Evolutionary conservation across 1,139 yeast genomes (phyloP).

Genomic region (Pneumocystis murina): DNA sequence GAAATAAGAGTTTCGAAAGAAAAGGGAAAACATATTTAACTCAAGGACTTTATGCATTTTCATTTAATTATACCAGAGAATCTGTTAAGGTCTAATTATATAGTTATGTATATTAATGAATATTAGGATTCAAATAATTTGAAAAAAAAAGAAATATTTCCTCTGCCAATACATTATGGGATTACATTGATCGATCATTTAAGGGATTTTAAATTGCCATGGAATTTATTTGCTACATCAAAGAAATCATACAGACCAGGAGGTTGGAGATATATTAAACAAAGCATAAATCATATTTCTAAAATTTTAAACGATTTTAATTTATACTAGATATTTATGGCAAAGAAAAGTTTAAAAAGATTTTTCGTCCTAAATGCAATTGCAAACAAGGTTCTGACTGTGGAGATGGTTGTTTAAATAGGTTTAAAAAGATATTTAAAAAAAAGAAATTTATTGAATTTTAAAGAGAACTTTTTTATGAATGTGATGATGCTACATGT

Average conservation of each 20-base stretch:
- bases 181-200: not conserved
- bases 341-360: not conserved
- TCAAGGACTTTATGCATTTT: not conserved
- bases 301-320: not conserved
- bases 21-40: not conserved
- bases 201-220: not conserved
- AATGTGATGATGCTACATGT: not conserved
- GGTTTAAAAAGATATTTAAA: not conserved
- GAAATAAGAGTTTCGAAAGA: not conserved
- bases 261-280: not conserved
- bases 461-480: not conserved
- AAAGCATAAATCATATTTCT: not conserved
- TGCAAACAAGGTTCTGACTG: not conserved
- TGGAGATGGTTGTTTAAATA: not conserved
- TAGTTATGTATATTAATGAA: no score
- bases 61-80: not conserved
- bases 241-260: not conserved
- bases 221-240: not conserved
- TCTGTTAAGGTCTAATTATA: not conserved
- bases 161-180: not conserved
- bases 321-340: not conserved
- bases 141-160: not conserved
- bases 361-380: not conserved
- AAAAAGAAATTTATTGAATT: not conserved
- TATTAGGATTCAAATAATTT: not conserved